These are phyloP conservation scores for Suillus subaureus DNA, from an alignment of 768 basidiomycete genomes.

Conservation along the genomic window DNA sequence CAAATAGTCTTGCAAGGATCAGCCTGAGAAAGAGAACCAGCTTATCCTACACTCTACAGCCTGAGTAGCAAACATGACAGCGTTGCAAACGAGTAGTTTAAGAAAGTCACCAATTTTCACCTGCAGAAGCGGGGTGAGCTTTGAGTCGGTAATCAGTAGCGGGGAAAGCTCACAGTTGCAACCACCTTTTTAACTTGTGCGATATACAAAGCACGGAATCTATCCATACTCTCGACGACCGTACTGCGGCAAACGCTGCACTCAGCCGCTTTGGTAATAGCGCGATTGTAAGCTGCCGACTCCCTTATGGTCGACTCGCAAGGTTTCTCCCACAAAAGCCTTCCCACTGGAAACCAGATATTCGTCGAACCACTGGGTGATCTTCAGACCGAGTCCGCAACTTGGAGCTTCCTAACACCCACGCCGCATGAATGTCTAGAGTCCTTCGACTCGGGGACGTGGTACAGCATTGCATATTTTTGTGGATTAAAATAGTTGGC, in stretches of 20 bases:
- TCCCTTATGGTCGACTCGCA: constrained; percentile 3
- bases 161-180: constrained; percentile 10
- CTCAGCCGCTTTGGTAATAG: neutral
- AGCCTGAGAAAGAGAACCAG: neutral
- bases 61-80: neutral
- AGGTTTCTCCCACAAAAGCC: constrained; percentile 2
- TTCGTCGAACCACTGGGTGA: neutral
- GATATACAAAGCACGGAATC: constrained; percentile 5
- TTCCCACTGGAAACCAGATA: constrained; percentile 8
- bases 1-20: neutral
- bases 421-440: too few species aligned
- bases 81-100: neutral
- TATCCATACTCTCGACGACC: neutral
- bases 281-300: neutral
- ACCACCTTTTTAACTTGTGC: constrained; percentile 1
- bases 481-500: too few species aligned
- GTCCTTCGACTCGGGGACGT: too few species aligned
- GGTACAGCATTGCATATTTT: too few species aligned
- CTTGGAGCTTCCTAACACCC: neutral
- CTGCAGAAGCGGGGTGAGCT: constrained; percentile 9
- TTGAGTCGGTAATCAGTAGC: neutral
- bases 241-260: neutral
- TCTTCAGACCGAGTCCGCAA: neutral
- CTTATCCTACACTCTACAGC: too few species aligned
- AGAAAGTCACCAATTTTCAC: neutral